Conservation (phyloP, 225 moss, liverwort and hornwort species). For the Takakia lepidozioides region DNA sequence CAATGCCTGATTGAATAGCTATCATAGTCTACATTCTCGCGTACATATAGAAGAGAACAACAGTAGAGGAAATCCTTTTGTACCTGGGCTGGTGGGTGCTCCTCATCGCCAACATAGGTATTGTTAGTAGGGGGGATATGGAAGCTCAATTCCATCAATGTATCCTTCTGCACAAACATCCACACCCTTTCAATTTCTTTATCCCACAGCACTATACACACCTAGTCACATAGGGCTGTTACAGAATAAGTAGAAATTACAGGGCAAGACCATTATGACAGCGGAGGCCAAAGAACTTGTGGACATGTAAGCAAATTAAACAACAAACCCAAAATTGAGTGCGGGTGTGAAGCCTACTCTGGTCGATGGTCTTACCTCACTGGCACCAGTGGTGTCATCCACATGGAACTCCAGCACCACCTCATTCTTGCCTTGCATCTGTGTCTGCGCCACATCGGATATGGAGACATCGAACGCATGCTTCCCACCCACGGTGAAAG, state of each 20-base stretch:
- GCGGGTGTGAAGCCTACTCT: too few relatives aligned
- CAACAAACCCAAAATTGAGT: too few relatives aligned
- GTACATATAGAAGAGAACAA: too few relatives aligned
- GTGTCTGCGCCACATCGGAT: constrained; percentile 89
- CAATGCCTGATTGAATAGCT: too few relatives aligned
- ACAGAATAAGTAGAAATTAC: too few relatives aligned
- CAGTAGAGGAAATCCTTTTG: neutral
- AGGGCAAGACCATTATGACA: too few relatives aligned
- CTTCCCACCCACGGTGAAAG: constrained; percentile 85
- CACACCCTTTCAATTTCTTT: too few relatives aligned
- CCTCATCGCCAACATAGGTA: constrained; percentile 85
- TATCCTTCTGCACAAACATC: constrained; percentile 66
- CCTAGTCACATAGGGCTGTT: too few relatives aligned
- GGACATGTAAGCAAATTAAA: too few relatives aligned
- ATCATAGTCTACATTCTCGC: too few relatives aligned
- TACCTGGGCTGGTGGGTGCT: constrained; percentile 87
- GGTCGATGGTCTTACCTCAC: constrained; percentile 41
- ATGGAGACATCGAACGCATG: constrained; percentile 94
- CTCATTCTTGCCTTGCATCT: constrained; percentile 98
- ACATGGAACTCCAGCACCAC: constrained; percentile 98
- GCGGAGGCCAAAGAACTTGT: too few relatives aligned
- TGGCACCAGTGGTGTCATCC: constrained; percentile 95
- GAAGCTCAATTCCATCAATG: constrained; percentile 93
- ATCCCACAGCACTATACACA: neutral
- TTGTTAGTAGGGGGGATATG: constrained; percentile 79